A percentile compares a stretch with the other conserved stretches of the same genome.
Evolutionary conservation across 2,329 filamentous ascomycete genomes (phyloP).

Genomic region (Zymoseptoria pseudotritici): DNA sequence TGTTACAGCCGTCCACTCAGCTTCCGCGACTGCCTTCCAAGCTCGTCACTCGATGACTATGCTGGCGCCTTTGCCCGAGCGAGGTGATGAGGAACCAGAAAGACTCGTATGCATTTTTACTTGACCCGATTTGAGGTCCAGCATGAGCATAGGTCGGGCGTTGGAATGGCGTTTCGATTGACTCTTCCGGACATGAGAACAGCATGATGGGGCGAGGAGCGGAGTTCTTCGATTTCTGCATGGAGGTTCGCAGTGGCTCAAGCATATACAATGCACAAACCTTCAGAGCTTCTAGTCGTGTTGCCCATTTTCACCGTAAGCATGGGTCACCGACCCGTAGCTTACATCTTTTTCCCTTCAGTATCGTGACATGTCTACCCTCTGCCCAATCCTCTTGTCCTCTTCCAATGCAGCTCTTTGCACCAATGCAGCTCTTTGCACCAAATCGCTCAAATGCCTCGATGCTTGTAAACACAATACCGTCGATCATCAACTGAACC

Average conservation of each 20-base stretch:
- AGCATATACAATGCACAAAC: not conserved
- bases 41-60: slow-evolving; percentile 29
- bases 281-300: not conserved
- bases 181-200: not conserved
- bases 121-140: not conserved
- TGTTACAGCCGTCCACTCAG: slow-evolving; percentile 26
- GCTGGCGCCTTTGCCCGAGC: slow-evolving; percentile 19
- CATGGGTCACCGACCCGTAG: not conserved
- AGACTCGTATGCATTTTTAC: not conserved
- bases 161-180: not conserved
- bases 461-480: not conserved
- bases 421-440: not conserved
- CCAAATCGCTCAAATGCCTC: not conserved
- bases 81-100: not conserved
- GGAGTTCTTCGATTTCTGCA: not conserved
- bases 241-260: not conserved
- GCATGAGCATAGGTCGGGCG: not conserved
- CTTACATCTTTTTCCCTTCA: not conserved
- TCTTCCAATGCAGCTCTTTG: not conserved
- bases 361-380: not conserved
- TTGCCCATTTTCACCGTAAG: not conserved
- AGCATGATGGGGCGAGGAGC: not conserved
- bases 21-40: slow-evolving; percentile 30
- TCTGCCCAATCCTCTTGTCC: not conserved
- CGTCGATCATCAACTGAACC: slow-evolving; percentile 49